Percentiles rank a stretch among this genome's conserved stretches.
Evolutionary conservation across 345 rosid genomes (phyloP).

Genomic region (Streptanthus diversifolius): DNA sequence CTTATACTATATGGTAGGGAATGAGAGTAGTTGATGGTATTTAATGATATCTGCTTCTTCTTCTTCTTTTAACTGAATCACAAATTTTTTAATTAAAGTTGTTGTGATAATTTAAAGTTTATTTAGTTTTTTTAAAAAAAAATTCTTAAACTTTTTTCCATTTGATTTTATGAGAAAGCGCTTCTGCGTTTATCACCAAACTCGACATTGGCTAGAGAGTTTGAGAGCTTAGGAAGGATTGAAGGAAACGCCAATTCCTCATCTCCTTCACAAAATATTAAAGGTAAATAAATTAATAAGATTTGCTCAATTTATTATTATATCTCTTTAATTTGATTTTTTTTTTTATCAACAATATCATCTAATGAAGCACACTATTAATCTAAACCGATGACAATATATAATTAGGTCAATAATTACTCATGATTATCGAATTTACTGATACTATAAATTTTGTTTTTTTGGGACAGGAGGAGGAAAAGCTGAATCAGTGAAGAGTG

Average conservation of each 20-base stretch:
- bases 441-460: not conserved
- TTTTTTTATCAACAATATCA: not conserved
- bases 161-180: conserved; percentile 37
- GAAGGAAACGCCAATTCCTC: conserved; percentile 18
- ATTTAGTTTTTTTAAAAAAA: not conserved
- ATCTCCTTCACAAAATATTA: conserved; percentile 24
- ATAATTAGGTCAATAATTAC: not conserved
- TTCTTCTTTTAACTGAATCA: not conserved
- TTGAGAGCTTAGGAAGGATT: conserved; percentile 50
- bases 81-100: not conserved
- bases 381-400: not conserved
- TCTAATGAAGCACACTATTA: not conserved
- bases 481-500: conserved; percentile 37
- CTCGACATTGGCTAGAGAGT: conserved; percentile 64
- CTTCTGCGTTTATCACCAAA: conserved; percentile 58
- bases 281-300: not conserved
- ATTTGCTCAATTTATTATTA: not conserved
- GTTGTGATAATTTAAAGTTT: not conserved
- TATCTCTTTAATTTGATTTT: not conserved
- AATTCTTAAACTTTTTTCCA: not conserved
- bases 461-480: conserved; percentile 25
- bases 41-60: not conserved
- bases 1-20: not conserved
- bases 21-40: not conserved
- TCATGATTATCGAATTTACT: not conserved